A percentile compares a stretch with the other conserved stretches of the same genome.
phyloP scores from a whole-genome alignment of 192 early-diverging fungal species.

The Coemansia sp. region DNA sequence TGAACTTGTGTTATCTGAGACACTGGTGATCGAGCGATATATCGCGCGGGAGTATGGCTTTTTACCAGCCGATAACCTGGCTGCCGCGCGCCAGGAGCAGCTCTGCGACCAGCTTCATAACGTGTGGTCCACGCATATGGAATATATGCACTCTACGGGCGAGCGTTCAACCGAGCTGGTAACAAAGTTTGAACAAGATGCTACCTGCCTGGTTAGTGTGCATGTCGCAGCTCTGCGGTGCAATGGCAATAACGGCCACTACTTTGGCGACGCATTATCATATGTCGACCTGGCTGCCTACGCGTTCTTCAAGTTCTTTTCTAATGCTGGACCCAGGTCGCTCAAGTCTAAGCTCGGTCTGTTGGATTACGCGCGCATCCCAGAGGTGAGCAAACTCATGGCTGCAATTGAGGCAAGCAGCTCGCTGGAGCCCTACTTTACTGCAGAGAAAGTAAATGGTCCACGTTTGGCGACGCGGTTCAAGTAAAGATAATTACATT shows the following conservation, averaged over 20 bases:
- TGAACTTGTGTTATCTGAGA: slow-evolving; percentile 44
- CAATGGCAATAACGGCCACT: slow-evolving; percentile 61
- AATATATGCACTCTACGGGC: background rate
- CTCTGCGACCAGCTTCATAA: slow-evolving; percentile 21
- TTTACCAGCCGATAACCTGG: slow-evolving; percentile 25
- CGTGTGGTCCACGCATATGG: slow-evolving; percentile 9
- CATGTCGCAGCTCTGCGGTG: slow-evolving; percentile 22
- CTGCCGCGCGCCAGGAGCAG: slow-evolving; percentile 33
- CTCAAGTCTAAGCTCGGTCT: background rate
- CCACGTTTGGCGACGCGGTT: slow-evolving; percentile 5
- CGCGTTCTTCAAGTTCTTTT: slow-evolving; percentile 23
- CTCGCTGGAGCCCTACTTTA: background rate
- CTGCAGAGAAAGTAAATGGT: slow-evolving; percentile 1
- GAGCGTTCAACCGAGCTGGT: background rate
- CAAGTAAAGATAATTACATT: slow-evolving; percentile 12
- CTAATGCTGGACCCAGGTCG: background rate
- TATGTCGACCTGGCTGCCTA: slow-evolving; percentile 50
- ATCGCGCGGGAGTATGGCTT: slow-evolving; percentile 54
- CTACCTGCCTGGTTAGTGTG: background rate
- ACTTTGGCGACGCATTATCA: slow-evolving; percentile 45
- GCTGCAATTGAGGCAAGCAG: slow-evolving; percentile 20
- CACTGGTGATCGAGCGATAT: slow-evolving; percentile 57
- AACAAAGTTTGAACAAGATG: slow-evolving; percentile 8
- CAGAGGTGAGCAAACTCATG: slow-evolving; percentile 39
- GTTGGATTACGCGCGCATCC: slow-evolving; percentile 11